A percentile compares a stretch with the other conserved stretches of the same genome.
These are phyloP conservation scores for Aspergillus sp. DNA, from an alignment of 2,329 filamentous ascomycete genomes.

Conservation along the genomic window DNA sequence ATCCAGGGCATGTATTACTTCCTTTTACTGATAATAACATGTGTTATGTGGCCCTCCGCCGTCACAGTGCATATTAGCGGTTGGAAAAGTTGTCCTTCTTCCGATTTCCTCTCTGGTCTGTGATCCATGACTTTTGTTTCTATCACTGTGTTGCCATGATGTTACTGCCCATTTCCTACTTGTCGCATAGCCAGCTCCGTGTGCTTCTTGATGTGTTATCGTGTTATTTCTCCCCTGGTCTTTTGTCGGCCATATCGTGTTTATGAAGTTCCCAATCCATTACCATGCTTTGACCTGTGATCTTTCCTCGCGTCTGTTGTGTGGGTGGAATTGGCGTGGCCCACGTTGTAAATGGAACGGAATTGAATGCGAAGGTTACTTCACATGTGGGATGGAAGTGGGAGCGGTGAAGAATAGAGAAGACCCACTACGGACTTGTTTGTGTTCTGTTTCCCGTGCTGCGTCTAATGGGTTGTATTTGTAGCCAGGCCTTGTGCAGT, in stretches of 20 bases:
- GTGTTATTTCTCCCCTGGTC: conserved; percentile 12
- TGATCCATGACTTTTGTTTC: conserved; percentile 19
- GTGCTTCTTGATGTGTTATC: conserved; percentile 18
- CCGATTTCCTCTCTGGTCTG: conserved; percentile 25
- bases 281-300: background rate
- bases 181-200: conserved; percentile 36
- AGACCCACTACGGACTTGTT: too few relatives aligned
- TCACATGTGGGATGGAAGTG: too few relatives aligned
- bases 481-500: too few relatives aligned
- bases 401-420: too few relatives aligned
- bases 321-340: background rate
- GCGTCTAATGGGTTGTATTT: too few relatives aligned
- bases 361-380: background rate
- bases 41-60: conserved; percentile 38
- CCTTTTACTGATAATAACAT: conserved; percentile 39
- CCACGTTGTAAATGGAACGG: background rate
- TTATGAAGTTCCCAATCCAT: background rate
- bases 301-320: background rate
- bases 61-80: conserved; percentile 43
- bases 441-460: too few relatives aligned
- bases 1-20: conserved; percentile 40
- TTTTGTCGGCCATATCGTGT: conserved; percentile 3
- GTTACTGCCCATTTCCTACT: conserved; percentile 20
- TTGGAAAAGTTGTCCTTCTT: conserved; percentile 39
- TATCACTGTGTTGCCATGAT: conserved; percentile 24